phyloP scores from a whole-genome alignment of 805 yeast genomes.

The Metschnikowia matae region DNA sequence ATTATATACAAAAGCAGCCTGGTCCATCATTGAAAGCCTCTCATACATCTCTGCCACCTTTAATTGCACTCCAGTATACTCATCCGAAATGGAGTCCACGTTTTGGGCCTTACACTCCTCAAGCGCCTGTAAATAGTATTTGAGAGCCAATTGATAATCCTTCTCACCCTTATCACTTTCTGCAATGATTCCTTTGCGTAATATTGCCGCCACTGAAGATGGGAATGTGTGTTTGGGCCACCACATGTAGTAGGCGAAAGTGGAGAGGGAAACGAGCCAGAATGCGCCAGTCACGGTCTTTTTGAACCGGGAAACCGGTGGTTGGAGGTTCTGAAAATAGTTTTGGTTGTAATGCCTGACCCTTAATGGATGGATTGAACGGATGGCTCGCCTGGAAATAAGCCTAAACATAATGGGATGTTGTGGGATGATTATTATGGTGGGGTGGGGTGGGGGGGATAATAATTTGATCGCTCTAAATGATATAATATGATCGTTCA shows the following conservation, averaged over 20 bases:
- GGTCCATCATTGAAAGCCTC: constrained; percentile 53
- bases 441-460: background rate
- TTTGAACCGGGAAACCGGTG: constrained; percentile 14
- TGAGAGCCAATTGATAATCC: constrained; percentile 65
- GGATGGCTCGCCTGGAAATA: background rate
- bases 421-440: background rate
- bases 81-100: constrained; percentile 61
- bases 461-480: too few relatives aligned
- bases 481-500: too few relatives aligned
- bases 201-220: constrained; percentile 58
- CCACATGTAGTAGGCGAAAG: constrained; percentile 38
- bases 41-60: constrained; percentile 87
- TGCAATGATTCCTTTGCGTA: constrained; percentile 79
- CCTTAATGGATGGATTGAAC: background rate
- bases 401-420: background rate
- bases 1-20: constrained; percentile 63
- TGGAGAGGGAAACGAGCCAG: constrained; percentile 18
- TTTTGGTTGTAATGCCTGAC: constrained; percentile 10
- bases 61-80: constrained; percentile 86
- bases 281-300: constrained; percentile 10
- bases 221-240: constrained; percentile 75
- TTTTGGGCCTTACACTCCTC: constrained; percentile 53
- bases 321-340: constrained; percentile 13
- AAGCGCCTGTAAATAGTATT: constrained; percentile 70
- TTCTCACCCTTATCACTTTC: constrained; percentile 65